phyloP scores from a whole-genome alignment of 768 basidiomycete genomes.

The Boletellus ananas region DNA sequence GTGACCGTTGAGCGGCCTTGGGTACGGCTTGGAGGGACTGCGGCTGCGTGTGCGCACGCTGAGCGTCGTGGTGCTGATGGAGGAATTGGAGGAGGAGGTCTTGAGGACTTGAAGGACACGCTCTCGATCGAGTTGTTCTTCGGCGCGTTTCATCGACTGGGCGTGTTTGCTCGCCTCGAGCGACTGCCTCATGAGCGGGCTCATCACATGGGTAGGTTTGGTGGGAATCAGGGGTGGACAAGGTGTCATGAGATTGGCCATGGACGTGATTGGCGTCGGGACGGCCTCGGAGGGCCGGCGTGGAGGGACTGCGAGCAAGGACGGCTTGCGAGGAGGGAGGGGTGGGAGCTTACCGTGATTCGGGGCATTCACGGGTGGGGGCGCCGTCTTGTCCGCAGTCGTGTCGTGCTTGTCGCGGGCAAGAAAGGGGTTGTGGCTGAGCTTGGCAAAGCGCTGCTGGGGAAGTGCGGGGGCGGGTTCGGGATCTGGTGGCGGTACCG shows the following conservation, averaged over 20 bases:
- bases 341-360: slow-evolving; percentile 27
- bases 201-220: slow-evolving; percentile 46
- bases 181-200: slow-evolving; percentile 67
- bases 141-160: slow-evolving; percentile 64
- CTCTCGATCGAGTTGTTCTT: slow-evolving; percentile 65
- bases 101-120: slow-evolving; percentile 69
- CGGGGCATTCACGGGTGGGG: background rate
- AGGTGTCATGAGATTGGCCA: background rate
- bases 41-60: slow-evolving; percentile 27
- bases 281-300: slow-evolving; percentile 22
- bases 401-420: slow-evolving; percentile 18
- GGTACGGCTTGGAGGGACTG: slow-evolving; percentile 26
- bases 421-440: slow-evolving; percentile 32
- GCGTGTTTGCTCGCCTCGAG: slow-evolving; percentile 71
- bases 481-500: slow-evolving; percentile 1
- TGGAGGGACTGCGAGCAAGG: slow-evolving; percentile 9
- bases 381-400: slow-evolving; percentile 6
- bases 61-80: slow-evolving; percentile 3
- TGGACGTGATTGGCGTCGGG: slow-evolving; percentile 2
- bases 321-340: slow-evolving; percentile 37
- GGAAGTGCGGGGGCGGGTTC: slow-evolving; percentile 1
- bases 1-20: slow-evolving; percentile 3
- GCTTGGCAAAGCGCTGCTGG: slow-evolving; percentile 17
- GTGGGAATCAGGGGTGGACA: slow-evolving; percentile 21
- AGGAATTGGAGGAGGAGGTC: slow-evolving; percentile 43